Conservation (phyloP, 495 filamentous ascomycete species). For the Hypoxylon rickii region DNA sequence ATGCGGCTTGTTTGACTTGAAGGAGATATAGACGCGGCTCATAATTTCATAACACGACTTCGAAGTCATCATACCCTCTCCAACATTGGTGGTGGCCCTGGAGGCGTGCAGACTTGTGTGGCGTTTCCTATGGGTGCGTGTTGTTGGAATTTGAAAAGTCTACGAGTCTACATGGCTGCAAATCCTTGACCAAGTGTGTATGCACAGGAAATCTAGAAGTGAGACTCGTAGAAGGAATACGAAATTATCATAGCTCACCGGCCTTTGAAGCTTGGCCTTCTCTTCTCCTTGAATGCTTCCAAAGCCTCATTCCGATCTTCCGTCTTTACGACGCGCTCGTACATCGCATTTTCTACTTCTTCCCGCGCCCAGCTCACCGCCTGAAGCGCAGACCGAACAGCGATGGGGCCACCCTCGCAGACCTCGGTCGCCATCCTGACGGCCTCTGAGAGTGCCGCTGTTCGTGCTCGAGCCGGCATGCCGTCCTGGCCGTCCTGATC, state of each 20-base stretch:
- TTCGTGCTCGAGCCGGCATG: conserved; percentile 54
- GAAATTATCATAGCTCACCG: conserved; percentile 35
- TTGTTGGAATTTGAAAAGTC: no score
- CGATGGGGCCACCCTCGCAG: conserved; percentile 84
- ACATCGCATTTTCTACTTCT: conserved; percentile 75
- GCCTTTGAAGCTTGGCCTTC: conserved; percentile 82
- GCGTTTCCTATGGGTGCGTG: no score
- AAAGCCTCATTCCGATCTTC: conserved; percentile 88
- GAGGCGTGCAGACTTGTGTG: no score
- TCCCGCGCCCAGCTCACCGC: conserved; percentile 71
- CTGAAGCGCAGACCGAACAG: conserved; percentile 69
- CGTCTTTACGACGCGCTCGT: conserved; percentile 76
- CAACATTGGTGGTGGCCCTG: no score
- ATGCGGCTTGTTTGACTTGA: no score
- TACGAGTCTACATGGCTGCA: no score
- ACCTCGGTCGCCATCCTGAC: conserved; percentile 80
- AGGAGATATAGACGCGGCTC: no score
- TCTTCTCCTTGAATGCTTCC: conserved; percentile 85
- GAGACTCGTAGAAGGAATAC: background rate
- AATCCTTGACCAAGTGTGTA: background rate
- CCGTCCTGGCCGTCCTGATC: conserved; percentile 36
- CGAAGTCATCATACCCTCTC: no score
- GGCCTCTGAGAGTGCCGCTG: conserved; percentile 70
- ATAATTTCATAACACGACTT: no score
- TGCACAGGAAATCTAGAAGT: background rate